These are phyloP conservation scores for Nicotiana undulata DNA, from an alignment of 257 asterid genomes.

Conservation along the genomic window DNA sequence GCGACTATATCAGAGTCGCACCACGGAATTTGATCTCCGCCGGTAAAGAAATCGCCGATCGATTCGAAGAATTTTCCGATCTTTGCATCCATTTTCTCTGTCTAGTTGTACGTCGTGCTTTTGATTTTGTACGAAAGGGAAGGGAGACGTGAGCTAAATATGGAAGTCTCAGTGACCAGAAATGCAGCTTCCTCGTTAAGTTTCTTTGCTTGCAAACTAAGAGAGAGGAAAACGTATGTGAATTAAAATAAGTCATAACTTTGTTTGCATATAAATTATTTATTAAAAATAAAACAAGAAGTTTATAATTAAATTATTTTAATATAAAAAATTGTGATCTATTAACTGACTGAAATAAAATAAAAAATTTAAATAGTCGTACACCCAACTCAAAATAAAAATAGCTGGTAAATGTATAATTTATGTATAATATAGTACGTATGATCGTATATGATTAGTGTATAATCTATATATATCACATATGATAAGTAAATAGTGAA, in stretches of 20 bases:
- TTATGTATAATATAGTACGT: no score
- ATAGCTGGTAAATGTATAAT: no score
- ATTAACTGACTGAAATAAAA: no score
- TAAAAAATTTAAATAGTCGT: no score
- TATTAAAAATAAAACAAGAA: no score
- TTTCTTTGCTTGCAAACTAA: not conserved
- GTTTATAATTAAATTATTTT: no score
- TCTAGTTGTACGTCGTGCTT: not conserved
- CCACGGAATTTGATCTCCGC: constrained; percentile 84
- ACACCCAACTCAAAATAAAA: no score
- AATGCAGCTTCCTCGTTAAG: not conserved
- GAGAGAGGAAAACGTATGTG: not conserved
- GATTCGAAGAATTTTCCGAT: constrained; percentile 56
- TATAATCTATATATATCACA: no score
- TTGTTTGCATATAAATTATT: no score
- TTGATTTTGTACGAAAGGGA: not conserved
- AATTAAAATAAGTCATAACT: not conserved
- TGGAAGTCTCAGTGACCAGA: not conserved
- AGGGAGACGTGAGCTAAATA: not conserved
- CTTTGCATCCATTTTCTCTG: constrained; percentile 48
- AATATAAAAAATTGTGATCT: no score
- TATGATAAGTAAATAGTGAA: no score
- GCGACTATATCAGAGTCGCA: constrained; percentile 56
- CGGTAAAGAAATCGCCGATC: constrained; percentile 56
- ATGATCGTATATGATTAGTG: no score